Conservation (phyloP, 768 basidiomycete species). For the Trametopsis cervina region DNA sequence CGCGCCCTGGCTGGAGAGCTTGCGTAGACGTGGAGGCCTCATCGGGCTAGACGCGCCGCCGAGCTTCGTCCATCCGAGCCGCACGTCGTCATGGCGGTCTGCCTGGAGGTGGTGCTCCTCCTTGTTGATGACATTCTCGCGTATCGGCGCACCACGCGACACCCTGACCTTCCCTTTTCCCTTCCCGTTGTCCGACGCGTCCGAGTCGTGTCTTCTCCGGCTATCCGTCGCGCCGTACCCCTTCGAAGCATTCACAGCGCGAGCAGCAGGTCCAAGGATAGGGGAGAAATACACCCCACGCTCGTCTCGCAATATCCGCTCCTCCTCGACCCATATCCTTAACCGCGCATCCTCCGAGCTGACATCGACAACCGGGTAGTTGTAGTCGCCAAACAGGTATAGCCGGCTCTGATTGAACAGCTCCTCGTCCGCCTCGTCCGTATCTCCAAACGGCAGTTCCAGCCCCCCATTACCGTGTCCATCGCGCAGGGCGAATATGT, state of each 20-base stretch:
- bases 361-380: constrained; percentile 85
- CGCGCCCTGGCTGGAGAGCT: constrained; percentile 12
- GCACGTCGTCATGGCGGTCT: constrained; percentile 31
- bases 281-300: constrained; percentile 67
- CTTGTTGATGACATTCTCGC: constrained; percentile 38
- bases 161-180: constrained; percentile 14
- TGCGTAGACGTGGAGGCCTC: constrained; percentile 13
- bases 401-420: constrained; percentile 70
- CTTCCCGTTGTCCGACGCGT: constrained; percentile 14
- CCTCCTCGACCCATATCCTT: constrained; percentile 78
- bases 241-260: constrained; percentile 23
- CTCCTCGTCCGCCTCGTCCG: constrained; percentile 66
- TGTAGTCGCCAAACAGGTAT: constrained; percentile 86
- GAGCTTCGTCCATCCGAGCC: constrained; percentile 39
- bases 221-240: constrained; percentile 50
- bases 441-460: constrained; percentile 60
- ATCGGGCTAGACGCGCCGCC: constrained; percentile 19
- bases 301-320: constrained; percentile 71
- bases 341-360: constrained; percentile 66
- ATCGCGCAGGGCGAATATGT: constrained; percentile 12
- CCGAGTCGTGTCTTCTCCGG: constrained; percentile 13
- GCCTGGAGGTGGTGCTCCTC: constrained; percentile 33
- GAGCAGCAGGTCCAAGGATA: constrained; percentile 38
- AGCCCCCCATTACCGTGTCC: constrained; percentile 37
- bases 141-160: constrained; percentile 17